Evolutionary conservation across 208 protist genomes (phyloP).

Genomic region (Trypanosoma grayi): DNA sequence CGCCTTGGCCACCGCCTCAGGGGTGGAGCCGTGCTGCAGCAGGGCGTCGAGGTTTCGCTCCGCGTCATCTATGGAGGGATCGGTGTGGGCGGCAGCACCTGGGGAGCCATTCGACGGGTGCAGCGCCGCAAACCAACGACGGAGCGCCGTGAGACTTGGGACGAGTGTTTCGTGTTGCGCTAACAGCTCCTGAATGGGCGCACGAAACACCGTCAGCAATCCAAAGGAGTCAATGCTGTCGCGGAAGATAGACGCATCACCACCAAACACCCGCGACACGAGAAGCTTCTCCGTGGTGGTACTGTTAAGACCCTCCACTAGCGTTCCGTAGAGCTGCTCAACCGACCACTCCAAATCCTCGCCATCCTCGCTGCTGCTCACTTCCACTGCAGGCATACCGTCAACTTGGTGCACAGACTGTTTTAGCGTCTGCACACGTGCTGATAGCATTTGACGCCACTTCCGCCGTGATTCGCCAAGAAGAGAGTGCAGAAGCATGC

Average conservation of each 20-base stretch:
- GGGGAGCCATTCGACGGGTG: conserved; percentile 32
- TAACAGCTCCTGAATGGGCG: conserved; percentile 56
- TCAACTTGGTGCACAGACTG: conserved; percentile 1
- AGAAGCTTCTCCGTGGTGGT: conserved; percentile 20
- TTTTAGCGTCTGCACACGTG: conserved; percentile 33
- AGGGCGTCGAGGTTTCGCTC: conserved; percentile 56
- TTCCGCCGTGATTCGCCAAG: conserved; percentile 34
- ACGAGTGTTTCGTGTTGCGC: conserved; percentile 39
- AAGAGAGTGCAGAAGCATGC: conserved; percentile 40
- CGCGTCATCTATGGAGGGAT: conserved; percentile 40
- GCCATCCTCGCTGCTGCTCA: conserved; percentile 9
- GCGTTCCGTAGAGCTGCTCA: conserved; percentile 50
- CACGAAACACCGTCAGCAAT: conserved; percentile 55
- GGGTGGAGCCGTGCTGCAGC: conserved; percentile 42
- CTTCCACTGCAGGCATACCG: background rate
- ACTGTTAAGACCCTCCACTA: conserved; percentile 68
- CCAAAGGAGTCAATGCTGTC: conserved; percentile 62
- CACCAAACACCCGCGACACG: conserved; percentile 13
- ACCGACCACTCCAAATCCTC: conserved; percentile 36
- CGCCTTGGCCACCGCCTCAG: conserved; percentile 32
- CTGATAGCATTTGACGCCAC: conserved; percentile 47
- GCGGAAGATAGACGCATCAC: background rate
- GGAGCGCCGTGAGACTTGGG: conserved; percentile 49
- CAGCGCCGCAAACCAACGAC: conserved; percentile 51
- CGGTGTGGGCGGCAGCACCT: background rate